Evolutionary conservation across 2,329 filamentous ascomycete species (phyloP).

Genomic region (Chaetomium sp.): DNA sequence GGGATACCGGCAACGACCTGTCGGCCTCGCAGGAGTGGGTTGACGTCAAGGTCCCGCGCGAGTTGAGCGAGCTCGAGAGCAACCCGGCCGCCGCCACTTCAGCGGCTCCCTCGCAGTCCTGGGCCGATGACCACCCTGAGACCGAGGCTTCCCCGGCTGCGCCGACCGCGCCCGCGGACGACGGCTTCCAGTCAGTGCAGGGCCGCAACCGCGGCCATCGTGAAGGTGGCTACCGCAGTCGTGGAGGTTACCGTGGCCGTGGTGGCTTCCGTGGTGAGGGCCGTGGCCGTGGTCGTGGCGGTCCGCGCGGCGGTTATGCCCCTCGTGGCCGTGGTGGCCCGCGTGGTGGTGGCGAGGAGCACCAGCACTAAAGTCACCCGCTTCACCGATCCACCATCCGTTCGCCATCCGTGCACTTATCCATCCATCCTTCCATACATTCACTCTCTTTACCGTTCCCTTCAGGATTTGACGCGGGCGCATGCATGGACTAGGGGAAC

Average conservation of each 20-base stretch:
- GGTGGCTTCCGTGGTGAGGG: slow-evolving; percentile 42
- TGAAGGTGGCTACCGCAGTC: slow-evolving; percentile 36
- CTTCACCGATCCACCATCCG: no score
- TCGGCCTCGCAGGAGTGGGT: slow-evolving; percentile 64
- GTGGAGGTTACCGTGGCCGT: slow-evolving; percentile 39
- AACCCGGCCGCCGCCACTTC: slow-evolving; percentile 54
- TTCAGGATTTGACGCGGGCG: neutral
- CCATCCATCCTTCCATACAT: neutral
- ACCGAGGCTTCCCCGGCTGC: slow-evolving; percentile 35
- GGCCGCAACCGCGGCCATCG: slow-evolving; percentile 49
- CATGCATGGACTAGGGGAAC: neutral
- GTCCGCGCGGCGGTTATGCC: slow-evolving; percentile 32
- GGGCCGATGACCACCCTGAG: slow-evolving; percentile 74
- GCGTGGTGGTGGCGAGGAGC: slow-evolving; percentile 17
- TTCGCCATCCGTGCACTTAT: no score
- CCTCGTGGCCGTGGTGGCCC: slow-evolving; percentile 7
- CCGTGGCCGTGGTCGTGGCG: slow-evolving; percentile 31
- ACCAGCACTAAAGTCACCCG: neutral
- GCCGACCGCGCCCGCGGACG: slow-evolving; percentile 40
- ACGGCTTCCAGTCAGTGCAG: slow-evolving; percentile 69
- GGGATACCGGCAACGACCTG: slow-evolving; percentile 48
- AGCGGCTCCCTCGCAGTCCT: slow-evolving; percentile 55
- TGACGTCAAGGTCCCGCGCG: slow-evolving; percentile 58
- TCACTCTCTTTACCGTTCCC: neutral
- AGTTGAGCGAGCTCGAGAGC: slow-evolving; percentile 67